phyloP scores from a whole-genome alignment of 805 yeast genomes.

The Gaillardinia entomophila region DNA sequence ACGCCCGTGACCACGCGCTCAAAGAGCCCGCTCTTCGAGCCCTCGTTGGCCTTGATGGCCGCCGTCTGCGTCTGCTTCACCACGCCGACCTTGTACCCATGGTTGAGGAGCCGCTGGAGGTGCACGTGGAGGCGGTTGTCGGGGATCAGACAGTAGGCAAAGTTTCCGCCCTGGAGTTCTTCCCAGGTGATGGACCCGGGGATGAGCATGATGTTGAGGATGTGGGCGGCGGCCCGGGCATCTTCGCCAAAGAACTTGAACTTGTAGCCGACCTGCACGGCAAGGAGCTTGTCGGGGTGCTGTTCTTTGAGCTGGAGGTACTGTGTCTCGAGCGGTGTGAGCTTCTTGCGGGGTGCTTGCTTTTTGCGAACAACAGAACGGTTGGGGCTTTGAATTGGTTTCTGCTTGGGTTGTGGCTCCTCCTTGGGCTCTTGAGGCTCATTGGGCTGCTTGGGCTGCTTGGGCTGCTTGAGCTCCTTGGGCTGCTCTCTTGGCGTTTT shows the following conservation, averaged over 20 bases:
- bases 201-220: constrained; percentile 64
- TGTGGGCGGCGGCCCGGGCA: constrained; percentile 62
- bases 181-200: constrained; percentile 61
- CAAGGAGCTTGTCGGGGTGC: constrained; percentile 63
- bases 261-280: constrained; percentile 89
- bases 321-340: constrained; percentile 77
- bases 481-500: too few species aligned
- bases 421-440: too few species aligned
- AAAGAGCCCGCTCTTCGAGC: constrained; percentile 45
- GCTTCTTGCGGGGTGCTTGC: too few species aligned
- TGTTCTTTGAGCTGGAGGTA: constrained; percentile 56
- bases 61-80: constrained; percentile 83
- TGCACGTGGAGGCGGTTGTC: constrained; percentile 69
- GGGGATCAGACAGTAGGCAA: constrained; percentile 86
- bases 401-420: too few species aligned
- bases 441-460: too few species aligned
- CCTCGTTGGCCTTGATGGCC: constrained; percentile 57
- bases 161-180: constrained; percentile 48
- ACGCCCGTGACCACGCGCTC: constrained; percentile 63
- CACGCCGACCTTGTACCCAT: constrained; percentile 79
- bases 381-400: too few species aligned
- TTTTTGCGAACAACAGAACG: too few species aligned
- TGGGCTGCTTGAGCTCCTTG: too few species aligned
- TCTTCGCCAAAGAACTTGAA: constrained; percentile 84
- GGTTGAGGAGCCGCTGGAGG: constrained; percentile 61